Percentiles rank a stretch among this genome's conserved stretches.
phyloP scores from a whole-genome alignment of 371 early-diverging fungal genomes.

The Saksenaea oblongispora region DNA sequence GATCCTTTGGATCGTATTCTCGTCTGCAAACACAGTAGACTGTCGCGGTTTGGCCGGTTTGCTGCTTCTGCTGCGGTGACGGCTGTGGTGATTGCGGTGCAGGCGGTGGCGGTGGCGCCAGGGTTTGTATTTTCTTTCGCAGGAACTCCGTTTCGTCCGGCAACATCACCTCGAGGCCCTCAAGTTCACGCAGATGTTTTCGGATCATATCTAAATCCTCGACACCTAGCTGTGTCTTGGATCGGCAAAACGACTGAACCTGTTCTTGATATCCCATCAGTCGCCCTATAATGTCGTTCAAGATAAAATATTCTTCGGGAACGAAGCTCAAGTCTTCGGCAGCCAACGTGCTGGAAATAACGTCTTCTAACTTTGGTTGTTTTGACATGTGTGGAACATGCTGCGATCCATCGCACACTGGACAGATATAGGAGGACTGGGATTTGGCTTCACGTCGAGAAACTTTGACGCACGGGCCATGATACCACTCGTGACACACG shows the following conservation, averaged over 20 bases:
- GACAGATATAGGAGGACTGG: conserved; percentile 66
- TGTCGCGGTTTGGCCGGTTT: conserved; percentile 21
- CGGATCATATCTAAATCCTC: conserved; percentile 44
- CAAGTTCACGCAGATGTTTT: conserved; percentile 53
- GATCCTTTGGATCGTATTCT: conserved; percentile 16
- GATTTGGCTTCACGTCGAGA: conserved; percentile 59
- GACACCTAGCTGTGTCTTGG: conserved; percentile 30
- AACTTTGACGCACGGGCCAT: conserved; percentile 67
- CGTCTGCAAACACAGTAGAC: conserved; percentile 46
- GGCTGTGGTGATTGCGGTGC: conserved; percentile 11
- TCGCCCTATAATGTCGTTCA: conserved; percentile 50
- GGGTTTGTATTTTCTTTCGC: conserved; percentile 42
- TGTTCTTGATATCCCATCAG: conserved; percentile 32
- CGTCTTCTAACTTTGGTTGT: conserved; percentile 50
- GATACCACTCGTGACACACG: conserved; percentile 82
- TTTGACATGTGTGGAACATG: conserved; percentile 40
- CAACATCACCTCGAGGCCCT: conserved; percentile 59
- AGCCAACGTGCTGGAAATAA: conserved; percentile 40
- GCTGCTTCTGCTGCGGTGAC: not conserved
- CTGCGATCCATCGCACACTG: conserved; percentile 59
- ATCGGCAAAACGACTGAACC: conserved; percentile 44
- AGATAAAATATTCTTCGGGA: conserved; percentile 52
- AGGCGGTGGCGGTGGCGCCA: conserved; percentile 18
- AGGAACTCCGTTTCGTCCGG: conserved; percentile 47
- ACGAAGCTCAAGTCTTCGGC: conserved; percentile 52